Evolutionary conservation across 129 eudicot genomes (phyloP).

Genomic region (Ambrosia artemisiifolia): DNA sequence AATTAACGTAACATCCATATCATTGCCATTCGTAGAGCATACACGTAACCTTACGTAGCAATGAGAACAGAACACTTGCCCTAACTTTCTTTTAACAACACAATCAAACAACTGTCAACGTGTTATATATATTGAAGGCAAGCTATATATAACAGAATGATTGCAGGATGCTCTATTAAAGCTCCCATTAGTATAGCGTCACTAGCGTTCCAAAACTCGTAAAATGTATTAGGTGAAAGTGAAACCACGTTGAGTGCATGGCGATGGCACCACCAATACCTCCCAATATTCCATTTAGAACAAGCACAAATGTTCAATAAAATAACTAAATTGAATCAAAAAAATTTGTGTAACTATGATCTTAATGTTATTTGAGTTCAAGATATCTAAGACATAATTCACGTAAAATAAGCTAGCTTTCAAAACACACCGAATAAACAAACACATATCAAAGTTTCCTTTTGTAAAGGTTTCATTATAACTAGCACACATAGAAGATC

Average conservation of each 20-base stretch:
- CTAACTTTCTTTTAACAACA: slow-evolving; percentile 2
- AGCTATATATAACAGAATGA: slow-evolving; percentile 6
- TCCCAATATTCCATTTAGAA: not conserved
- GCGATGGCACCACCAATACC: not conserved
- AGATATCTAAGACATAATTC: not conserved
- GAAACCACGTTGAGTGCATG: not conserved
- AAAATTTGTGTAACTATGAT: no score
- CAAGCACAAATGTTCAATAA: not conserved
- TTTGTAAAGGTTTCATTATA: not conserved
- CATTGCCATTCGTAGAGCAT: not conserved
- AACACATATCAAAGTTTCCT: not conserved
- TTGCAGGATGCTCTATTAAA: not conserved
- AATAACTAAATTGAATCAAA: not conserved
- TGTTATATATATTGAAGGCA: not conserved
- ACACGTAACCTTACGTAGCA: not conserved
- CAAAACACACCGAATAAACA: slow-evolving; percentile 4
- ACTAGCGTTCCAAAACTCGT: not conserved
- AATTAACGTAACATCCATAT: not conserved
- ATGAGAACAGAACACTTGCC: slow-evolving; percentile 9
- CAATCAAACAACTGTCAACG: not conserved
- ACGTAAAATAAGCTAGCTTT: slow-evolving; percentile 7
- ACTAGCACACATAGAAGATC: slow-evolving; percentile 10
- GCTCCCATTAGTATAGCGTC: slow-evolving; percentile 19
- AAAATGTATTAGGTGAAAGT: not conserved
- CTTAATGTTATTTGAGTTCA: not conserved